These are phyloP conservation scores for Pittosporum tobira DNA, from an alignment of 129 eudicot species.

Conservation along the genomic window DNA sequence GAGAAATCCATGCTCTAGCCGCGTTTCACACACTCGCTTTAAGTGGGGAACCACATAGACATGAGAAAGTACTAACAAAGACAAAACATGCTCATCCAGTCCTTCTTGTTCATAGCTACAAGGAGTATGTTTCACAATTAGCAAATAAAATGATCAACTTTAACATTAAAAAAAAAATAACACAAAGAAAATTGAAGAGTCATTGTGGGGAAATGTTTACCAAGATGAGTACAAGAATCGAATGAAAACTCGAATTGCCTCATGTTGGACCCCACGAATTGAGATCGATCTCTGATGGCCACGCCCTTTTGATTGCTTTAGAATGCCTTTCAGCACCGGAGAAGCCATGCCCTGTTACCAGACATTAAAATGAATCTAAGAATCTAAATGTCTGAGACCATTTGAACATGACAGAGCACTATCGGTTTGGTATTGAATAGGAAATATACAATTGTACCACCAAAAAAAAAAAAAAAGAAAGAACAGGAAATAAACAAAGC, in stretches of 20 bases:
- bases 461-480: no score
- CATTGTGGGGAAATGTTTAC: conserved; percentile 30
- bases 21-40: conserved; percentile 59
- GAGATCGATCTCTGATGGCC: conserved; percentile 34
- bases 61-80: conserved; percentile 76
- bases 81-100: conserved; percentile 53
- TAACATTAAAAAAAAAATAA: no score
- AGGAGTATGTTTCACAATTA: conserved; percentile 1
- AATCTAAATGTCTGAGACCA: no score
- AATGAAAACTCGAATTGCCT: conserved; percentile 78
- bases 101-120: conserved; percentile 67
- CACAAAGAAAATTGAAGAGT: no score
- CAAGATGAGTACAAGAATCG: conserved; percentile 84
- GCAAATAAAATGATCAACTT: no score
- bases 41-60: conserved; percentile 53
- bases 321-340: conserved; percentile 60
- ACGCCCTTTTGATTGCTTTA: conserved; percentile 38
- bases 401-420: no score
- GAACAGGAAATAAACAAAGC: no score
- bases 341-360: conserved; percentile 65
- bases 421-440: no score
- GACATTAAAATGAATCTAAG: conserved; percentile 6
- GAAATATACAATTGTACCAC: no score
- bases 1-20: conserved; percentile 48
- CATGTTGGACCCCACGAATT: conserved; percentile 63